Evolutionary conservation across 345 rosid species (phyloP).

Genomic region (Jatropha curcas): DNA sequence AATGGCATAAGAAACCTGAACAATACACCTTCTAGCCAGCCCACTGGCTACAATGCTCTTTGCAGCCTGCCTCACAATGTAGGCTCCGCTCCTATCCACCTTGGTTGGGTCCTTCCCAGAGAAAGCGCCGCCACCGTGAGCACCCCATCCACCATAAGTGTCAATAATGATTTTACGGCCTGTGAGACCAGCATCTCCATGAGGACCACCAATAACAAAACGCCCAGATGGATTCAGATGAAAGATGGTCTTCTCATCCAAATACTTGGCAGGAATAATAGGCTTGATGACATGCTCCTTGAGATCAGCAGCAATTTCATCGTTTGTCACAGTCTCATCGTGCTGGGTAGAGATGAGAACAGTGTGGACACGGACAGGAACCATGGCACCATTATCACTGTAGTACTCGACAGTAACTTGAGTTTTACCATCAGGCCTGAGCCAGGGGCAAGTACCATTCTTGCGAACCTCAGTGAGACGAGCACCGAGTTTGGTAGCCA

Average conservation of each 20-base stretch:
- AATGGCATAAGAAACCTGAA: constrained; percentile 64
- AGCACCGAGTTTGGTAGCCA: constrained; percentile 75
- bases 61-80: constrained; percentile 78
- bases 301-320: constrained; percentile 74
- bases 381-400: constrained; percentile 69
- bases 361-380: constrained; percentile 75
- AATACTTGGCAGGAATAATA: constrained; percentile 68
- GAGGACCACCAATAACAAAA: constrained; percentile 79
- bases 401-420: constrained; percentile 60
- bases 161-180: constrained; percentile 84
- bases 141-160: constrained; percentile 81
- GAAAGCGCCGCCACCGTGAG: constrained; percentile 87
- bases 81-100: constrained; percentile 80
- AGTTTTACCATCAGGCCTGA: constrained; percentile 66
- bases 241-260: constrained; percentile 81
- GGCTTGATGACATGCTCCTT: constrained; percentile 79
- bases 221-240: constrained; percentile 85
- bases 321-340: constrained; percentile 62
- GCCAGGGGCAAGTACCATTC: constrained; percentile 68
- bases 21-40: constrained; percentile 60
- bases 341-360: constrained; percentile 66
- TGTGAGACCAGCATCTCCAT: constrained; percentile 82
- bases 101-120: constrained; percentile 78
- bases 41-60: constrained; percentile 64
- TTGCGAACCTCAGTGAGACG: constrained; percentile 74